Conservation (phyloP, 1,284 basidiomycete genomes). For the Ceratobasidium sp. region DNA sequence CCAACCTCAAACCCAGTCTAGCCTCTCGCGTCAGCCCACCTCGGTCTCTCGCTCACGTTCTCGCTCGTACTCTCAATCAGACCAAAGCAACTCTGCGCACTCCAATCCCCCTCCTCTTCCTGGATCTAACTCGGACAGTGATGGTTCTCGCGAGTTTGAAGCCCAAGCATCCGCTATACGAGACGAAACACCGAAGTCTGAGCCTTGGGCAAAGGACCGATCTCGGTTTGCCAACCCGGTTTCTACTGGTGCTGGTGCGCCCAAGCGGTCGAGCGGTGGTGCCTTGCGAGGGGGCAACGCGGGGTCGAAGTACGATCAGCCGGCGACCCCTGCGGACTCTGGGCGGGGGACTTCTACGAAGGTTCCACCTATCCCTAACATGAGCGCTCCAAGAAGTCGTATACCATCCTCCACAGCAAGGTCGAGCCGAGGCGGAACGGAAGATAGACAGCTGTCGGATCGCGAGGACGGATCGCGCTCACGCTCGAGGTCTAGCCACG, state of each 20-base stretch:
- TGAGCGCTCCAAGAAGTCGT: neutral
- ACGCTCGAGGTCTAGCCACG: neutral
- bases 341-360: neutral
- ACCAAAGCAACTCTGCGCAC: neutral
- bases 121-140: slow-evolving; percentile 22
- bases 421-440: neutral
- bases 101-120: slow-evolving; percentile 16
- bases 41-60: slow-evolving; percentile 11
- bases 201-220: slow-evolving; percentile 31
- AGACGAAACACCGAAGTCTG: slow-evolving; percentile 5
- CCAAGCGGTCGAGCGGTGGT: neutral
- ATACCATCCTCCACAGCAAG: neutral
- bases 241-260: neutral
- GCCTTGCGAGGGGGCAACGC: too few relatives aligned
- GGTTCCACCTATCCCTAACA: neutral
- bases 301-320: neutral
- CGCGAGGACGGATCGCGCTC: neutral
- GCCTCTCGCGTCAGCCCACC: slow-evolving; percentile 17
- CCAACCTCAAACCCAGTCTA: neutral
- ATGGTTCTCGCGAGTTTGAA: slow-evolving; percentile 2
- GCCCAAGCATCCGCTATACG: neutral
- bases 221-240: slow-evolving; percentile 10
- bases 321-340: neutral
- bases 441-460: neutral
- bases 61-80: slow-evolving; percentile 8